A percentile compares a stretch with the other conserved stretches of the same genome.
phyloP scores from a whole-genome alignment of 768 basidiomycete species.

The Xerocomus brunneocitrinus region DNA sequence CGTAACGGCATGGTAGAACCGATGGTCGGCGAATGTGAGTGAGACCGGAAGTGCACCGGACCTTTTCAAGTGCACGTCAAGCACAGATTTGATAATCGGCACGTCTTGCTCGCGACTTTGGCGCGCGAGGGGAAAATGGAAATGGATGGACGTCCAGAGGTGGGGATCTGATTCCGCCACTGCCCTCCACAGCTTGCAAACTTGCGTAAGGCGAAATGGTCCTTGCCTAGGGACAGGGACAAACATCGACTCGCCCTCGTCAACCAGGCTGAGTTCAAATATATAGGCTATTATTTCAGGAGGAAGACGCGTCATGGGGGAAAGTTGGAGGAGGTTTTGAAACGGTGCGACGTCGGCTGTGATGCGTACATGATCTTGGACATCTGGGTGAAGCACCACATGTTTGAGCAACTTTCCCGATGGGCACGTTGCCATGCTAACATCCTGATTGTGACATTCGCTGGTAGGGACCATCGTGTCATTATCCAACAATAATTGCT shows the following conservation, averaged over 20 bases:
- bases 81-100: background rate
- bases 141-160: conserved; percentile 22
- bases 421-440: background rate
- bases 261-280: conserved; percentile 8
- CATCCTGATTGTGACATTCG: background rate
- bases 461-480: background rate
- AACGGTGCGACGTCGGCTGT: background rate
- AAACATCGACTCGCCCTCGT: background rate
- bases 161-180: conserved; percentile 8
- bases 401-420: background rate
- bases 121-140: conserved; percentile 7
- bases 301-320: conserved; percentile 11
- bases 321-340: background rate
- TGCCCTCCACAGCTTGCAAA: conserved; percentile 21
- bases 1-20: conserved; percentile 5
- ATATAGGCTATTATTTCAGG: conserved; percentile 34
- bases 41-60: conserved; percentile 14
- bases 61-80: conserved; percentile 12
- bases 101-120: conserved; percentile 2
- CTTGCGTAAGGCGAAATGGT: conserved; percentile 12
- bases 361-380: background rate
- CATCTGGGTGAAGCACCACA: background rate
- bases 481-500: background rate
- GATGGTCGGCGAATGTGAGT: conserved; percentile 19
- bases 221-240: background rate